Percentiles rank a stretch among this genome's conserved stretches.
Evolutionary conservation across 352 stramenopile genomes (phyloP).

Genomic region (Phytophthora ohioensis): DNA sequence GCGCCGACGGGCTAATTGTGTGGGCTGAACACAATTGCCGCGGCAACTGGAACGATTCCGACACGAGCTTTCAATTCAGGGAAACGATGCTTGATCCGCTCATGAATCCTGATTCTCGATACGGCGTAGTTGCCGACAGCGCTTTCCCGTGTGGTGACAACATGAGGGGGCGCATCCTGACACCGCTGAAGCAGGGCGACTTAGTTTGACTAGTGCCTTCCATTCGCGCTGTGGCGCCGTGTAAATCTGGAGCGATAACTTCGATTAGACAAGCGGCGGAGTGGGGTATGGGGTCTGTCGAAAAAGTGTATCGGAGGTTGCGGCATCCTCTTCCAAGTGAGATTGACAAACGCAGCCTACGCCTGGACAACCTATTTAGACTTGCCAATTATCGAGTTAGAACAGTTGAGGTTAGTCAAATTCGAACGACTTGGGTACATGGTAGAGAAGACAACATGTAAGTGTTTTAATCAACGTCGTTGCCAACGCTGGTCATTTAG

Average conservation of each 20-base stretch:
- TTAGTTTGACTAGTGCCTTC: not conserved
- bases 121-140: conserved; percentile 5
- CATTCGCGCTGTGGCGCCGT: not conserved
- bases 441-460: not conserved
- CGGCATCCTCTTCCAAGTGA: not conserved
- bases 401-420: not conserved
- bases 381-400: not conserved
- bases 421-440: not conserved
- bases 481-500: not conserved
- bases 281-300: not conserved
- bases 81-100: not conserved
- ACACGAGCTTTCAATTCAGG: not conserved
- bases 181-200: not conserved
- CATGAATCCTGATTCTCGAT: not conserved
- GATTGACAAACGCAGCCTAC: not conserved
- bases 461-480: not conserved
- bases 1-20: conserved; percentile 25
- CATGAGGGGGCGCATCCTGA: not conserved
- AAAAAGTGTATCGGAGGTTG: not conserved
- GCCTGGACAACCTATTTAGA: not conserved
- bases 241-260: not conserved
- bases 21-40: conserved; percentile 24
- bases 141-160: not conserved
- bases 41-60: not conserved
- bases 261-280: not conserved